Percentiles rank a stretch among this genome's conserved stretches.
Evolutionary conservation across 768 basidiomycete genomes (phyloP).

Genomic region (Boletus eberwhitei): DNA sequence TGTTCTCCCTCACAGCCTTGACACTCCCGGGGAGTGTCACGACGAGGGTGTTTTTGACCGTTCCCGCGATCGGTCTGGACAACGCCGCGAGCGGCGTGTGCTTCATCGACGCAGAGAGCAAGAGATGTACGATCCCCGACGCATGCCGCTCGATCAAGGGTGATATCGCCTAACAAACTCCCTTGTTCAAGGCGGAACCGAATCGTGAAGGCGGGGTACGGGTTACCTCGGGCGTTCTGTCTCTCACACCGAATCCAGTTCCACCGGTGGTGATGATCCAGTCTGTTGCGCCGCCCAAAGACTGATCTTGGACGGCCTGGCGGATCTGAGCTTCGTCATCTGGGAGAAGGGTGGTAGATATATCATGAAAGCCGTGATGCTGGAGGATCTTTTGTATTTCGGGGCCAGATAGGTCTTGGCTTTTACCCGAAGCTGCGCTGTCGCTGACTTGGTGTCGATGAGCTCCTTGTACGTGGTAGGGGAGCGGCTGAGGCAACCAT

Average conservation of each 20-base stretch:
- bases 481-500: not conserved
- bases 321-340: constrained; percentile 61
- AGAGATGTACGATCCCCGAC: constrained; percentile 71
- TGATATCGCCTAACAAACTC: constrained; percentile 46
- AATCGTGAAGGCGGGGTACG: not conserved
- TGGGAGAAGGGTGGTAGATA: constrained; percentile 49
- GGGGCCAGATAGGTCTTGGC: constrained; percentile 66
- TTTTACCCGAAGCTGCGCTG: constrained; percentile 49
- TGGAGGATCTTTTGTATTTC: constrained; percentile 51
- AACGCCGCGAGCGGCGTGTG: constrained; percentile 80
- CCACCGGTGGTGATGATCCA: constrained; percentile 84
- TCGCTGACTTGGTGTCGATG: constrained; percentile 53
- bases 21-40: constrained; percentile 83
- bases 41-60: constrained; percentile 60
- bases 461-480: not conserved
- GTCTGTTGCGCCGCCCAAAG: constrained; percentile 47
- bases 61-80: constrained; percentile 80
- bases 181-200: not conserved
- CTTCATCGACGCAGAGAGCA: constrained; percentile 64
- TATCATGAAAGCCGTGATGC: constrained; percentile 36
- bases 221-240: constrained; percentile 78
- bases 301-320: constrained; percentile 45
- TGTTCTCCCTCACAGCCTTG: constrained; percentile 79
- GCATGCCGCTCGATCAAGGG: constrained; percentile 65
- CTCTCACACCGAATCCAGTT: constrained; percentile 80